Conservation (phyloP, 78 protist species). For the Cavenderia fasciculata region DNA sequence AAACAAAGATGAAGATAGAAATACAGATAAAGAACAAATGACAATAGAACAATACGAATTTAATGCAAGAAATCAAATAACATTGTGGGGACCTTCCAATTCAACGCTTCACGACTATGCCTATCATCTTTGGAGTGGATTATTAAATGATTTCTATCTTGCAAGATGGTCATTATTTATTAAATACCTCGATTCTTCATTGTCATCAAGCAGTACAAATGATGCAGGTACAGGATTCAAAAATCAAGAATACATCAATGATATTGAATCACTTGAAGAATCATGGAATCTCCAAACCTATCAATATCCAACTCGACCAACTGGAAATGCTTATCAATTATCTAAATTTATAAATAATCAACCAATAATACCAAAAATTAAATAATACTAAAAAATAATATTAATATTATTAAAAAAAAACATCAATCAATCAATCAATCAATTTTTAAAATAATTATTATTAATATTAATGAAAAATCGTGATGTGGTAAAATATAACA, state of each 20-base stretch:
- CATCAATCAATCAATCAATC: no score
- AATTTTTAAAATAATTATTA: no score
- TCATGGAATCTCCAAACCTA: neutral
- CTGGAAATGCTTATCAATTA: constrained; percentile 4
- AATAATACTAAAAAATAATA: no score
- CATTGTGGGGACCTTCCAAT: constrained; percentile 71
- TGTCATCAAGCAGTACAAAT: neutral
- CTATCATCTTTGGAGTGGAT: constrained; percentile 75
- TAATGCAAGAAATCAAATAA: constrained; percentile 78
- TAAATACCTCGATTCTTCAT: neutral
- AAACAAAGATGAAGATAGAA: neutral
- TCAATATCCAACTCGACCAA: constrained; percentile 5
- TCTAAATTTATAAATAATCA: constrained; percentile 8
- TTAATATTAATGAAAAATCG: no score
- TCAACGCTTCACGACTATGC: constrained; percentile 76
- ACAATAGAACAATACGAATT: constrained; percentile 40
- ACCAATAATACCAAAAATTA: no score
- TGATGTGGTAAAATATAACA: no score
- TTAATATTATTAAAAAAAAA: no score
- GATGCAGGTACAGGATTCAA: constrained; percentile 2
- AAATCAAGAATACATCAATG: neutral
- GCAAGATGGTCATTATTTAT: constrained; percentile 39
- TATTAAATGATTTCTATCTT: constrained; percentile 22
- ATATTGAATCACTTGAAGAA: neutral
- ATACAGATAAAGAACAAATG: constrained; percentile 10